Base-by-base conservation (phyloP, 176 grass and related monocot species). In the Secale cereale region DNA sequence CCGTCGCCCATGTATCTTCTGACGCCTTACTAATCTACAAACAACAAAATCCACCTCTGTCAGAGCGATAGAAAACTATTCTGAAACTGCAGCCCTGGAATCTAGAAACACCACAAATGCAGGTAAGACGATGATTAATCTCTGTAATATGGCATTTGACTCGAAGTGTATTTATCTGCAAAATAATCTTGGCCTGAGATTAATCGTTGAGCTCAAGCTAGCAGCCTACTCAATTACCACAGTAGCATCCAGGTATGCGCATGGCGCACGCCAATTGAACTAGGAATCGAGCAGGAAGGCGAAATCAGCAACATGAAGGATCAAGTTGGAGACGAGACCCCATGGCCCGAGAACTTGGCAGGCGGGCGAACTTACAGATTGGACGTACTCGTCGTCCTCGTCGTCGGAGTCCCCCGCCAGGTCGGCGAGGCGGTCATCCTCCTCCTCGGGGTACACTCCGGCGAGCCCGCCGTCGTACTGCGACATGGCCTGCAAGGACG, bases 351-450 rank as follows among this genome's bases (percentile, higher is more conserved):
- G 37, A 84, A 79, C 52, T 30, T 27, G 26, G 64, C 54, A 27
- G 22, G 45, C 10, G 64, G 39, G 4, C 2, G 22, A 45, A 52
- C 84, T 63, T 94, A 97, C 95, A 82, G 82, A 76, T 88, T 84
- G 91, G 27, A 75, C 71, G 70, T 78, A 78, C 46, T 86, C 92
- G 35, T 94, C 95, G 22, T 93, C 95, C 25, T 94, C 95, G 83
- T 65, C 85, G 86, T 97, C 88, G 65, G 86, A 89, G 26, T 87
- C 72, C 5, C 46, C 77, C 86, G 86, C 72, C 29, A 28, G 72
- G 14, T 56, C 78, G 4, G 54, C 83, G 40, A 56, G 72, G 19
- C 25, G 88, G 30, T 71, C 83, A 54, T 86, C 88, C 14, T 92
- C 86, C 69, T 88, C 87, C 32, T 77, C 92, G 17, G 86, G 82